Evolutionary conservation across 2,329 filamentous ascomycete species (phyloP), one percentile per base, ranked within the genome.

Genomic region (Fulvia fulva): DNA sequence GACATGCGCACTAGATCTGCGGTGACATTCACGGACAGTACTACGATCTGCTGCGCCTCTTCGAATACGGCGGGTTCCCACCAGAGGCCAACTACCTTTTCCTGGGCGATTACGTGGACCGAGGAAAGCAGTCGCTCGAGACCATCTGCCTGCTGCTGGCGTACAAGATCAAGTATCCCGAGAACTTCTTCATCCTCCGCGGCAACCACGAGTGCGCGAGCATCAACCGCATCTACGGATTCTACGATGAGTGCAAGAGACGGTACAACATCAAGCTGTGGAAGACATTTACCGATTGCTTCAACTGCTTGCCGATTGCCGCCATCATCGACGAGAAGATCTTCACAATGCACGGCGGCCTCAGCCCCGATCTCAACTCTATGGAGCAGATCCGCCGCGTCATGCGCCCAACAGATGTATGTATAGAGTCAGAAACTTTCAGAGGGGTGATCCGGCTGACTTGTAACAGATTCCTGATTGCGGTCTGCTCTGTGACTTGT

Each of bases 251-350:
- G 79, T 99, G 93, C 87, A 99, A 99, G 83, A 88, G 94, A 74
- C 85, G 93, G 69, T 97, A 96, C 81, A 99, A 97, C 79, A 96
- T 97, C 82, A 97, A 97, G 85, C 84, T 97, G 62, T 97, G 93
- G 93, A 99, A 99, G 85, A 97, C 93, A 1, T 97, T 99, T 75
- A 97, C 92, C 64, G 93, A 99, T 76, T 97, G 92, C 83, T 99
- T 99, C 86, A 99, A 99, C 83, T 97, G 91, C 79, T 80, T 97
- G 73, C 93, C 93, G 50, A 97, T 99, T 76, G 94, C 93, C 58
- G 93, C 94, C 67, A 99, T 99, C 78, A 97, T 99, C 70, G 93
- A 96, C 73, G 94, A 97, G 83, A 99, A 97, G 88, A 99, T 99
- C 74, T 97, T 99, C 82, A 97, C 92, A 73, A 97, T 99, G 93